Evolutionary conservation across 306 rosid genomes (phyloP).

Genomic region (Begonia peltatifolia): DNA sequence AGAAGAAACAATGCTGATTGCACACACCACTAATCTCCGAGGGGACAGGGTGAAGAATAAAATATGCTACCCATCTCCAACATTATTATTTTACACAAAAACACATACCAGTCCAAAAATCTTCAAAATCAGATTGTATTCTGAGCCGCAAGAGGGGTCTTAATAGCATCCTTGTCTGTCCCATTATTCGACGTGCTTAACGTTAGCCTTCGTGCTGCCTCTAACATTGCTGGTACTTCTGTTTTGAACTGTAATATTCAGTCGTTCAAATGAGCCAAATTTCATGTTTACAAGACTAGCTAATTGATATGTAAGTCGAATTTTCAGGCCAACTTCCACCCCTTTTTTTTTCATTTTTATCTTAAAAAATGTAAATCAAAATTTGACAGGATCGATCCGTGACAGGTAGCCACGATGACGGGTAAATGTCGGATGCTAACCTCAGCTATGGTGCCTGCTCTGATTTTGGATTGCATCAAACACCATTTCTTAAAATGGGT

Average conservation of each 20-base stretch:
- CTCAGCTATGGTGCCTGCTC: constrained; percentile 77
- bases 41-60: no score
- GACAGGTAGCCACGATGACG: not conserved
- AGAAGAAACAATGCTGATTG: no score
- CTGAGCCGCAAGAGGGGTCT: constrained; percentile 17
- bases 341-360: no score
- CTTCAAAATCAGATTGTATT: constrained; percentile 16
- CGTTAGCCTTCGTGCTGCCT: constrained; percentile 50
- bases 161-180: constrained; percentile 14
- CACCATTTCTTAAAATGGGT: constrained; percentile 99
- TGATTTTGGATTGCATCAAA: constrained; percentile 90
- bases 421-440: constrained; percentile 26
- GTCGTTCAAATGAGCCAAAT: constrained; percentile 2
- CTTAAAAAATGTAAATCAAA: no score
- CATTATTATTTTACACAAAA: no score
- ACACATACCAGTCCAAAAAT: no score
- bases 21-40: no score
- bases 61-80: no score
- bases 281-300: not conserved
- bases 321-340: no score
- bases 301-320: not conserved
- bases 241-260: constrained; percentile 55
- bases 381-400: not conserved
- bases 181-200: constrained; percentile 17
- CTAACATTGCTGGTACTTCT: constrained; percentile 71